Evolutionary conservation across 345 rosid genomes (phyloP).

Genomic region (Luvunga scandens): DNA sequence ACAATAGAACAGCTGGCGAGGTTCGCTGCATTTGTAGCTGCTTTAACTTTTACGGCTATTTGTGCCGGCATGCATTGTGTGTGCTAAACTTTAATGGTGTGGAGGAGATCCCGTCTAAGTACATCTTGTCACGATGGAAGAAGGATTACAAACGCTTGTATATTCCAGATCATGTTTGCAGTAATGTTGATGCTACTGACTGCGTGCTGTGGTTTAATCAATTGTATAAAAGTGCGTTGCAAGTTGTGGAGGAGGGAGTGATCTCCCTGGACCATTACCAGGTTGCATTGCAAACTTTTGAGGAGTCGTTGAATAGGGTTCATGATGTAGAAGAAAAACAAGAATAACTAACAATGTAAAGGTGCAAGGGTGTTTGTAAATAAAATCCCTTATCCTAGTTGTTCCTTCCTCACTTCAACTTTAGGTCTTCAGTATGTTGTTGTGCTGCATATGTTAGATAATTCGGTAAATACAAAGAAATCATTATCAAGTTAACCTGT

Average conservation of each 20-base stretch:
- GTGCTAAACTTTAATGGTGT: constrained; percentile 74
- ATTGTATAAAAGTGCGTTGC: constrained; percentile 50
- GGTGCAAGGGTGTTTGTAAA: constrained; percentile 11
- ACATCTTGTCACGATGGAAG: constrained; percentile 61
- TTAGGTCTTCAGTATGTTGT: neutral
- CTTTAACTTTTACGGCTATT: constrained; percentile 77
- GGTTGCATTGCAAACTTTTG: constrained; percentile 52
- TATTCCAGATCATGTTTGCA: constrained; percentile 29
- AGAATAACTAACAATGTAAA: constrained; percentile 6
- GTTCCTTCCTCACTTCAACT: neutral
- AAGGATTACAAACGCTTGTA: constrained; percentile 60
- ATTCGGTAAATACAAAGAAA: neutral
- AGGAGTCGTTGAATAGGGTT: constrained; percentile 50
- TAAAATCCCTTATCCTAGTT: neutral
- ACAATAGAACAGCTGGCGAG: constrained; percentile 69
- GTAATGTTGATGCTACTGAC: constrained; percentile 18
- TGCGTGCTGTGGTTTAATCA: constrained; percentile 54
- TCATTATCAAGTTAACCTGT: neutral
- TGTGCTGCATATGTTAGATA: neutral
- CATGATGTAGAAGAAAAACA: constrained; percentile 41
- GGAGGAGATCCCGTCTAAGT: constrained; percentile 62
- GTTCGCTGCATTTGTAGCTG: constrained; percentile 85
- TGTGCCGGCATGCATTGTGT: constrained; percentile 81
- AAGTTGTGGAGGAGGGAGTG: constrained; percentile 66
- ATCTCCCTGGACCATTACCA: constrained; percentile 63